Evolutionary conservation across 2,329 filamentous ascomycete genomes (phyloP).

Genomic region (Botrytis elliptica): DNA sequence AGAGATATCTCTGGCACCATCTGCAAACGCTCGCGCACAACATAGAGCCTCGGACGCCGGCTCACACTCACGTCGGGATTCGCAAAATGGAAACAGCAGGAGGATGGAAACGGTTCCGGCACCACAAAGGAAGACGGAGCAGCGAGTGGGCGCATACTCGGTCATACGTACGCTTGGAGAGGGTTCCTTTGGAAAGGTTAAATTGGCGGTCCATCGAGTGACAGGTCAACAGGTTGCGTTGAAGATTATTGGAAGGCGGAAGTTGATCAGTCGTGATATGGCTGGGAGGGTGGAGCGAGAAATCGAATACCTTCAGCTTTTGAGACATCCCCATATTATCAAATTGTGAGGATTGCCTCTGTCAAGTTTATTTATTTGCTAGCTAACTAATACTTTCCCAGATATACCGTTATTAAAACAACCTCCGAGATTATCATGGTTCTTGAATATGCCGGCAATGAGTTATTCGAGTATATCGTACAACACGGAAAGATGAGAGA

Average conservation of each 20-base stretch:
- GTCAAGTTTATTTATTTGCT: not conserved
- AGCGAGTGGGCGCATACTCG: slow-evolving; percentile 88
- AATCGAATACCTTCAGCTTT: slow-evolving; percentile 94
- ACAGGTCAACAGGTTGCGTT: slow-evolving; percentile 94
- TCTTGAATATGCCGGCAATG: slow-evolving; percentile 92
- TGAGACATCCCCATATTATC: slow-evolving; percentile 97
- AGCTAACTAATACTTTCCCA: slow-evolving; percentile 43
- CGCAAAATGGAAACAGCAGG: slow-evolving; percentile 29
- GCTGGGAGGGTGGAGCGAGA: slow-evolving; percentile 95
- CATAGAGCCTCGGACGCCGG: slow-evolving; percentile 39
- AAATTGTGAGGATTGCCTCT: slow-evolving; percentile 67
- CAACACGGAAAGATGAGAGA: slow-evolving; percentile 90
- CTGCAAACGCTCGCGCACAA: slow-evolving; percentile 56
- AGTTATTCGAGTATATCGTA: slow-evolving; percentile 98
- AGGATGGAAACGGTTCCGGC: slow-evolving; percentile 31
- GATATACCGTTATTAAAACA: slow-evolving; percentile 95
- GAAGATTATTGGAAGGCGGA: slow-evolving; percentile 96
- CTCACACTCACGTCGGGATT: slow-evolving; percentile 31
- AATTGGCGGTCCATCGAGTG: slow-evolving; percentile 87
- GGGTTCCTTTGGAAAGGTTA: slow-evolving; percentile 98
- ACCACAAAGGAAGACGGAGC: slow-evolving; percentile 60
- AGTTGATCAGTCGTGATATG: slow-evolving; percentile 96
- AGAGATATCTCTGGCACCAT: slow-evolving; percentile 70
- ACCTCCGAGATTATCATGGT: slow-evolving; percentile 97
- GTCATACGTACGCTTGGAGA: slow-evolving; percentile 89